Conservation (phyloP, 2,329 filamentous ascomycete species). For the Xylaria sp. region DNA sequence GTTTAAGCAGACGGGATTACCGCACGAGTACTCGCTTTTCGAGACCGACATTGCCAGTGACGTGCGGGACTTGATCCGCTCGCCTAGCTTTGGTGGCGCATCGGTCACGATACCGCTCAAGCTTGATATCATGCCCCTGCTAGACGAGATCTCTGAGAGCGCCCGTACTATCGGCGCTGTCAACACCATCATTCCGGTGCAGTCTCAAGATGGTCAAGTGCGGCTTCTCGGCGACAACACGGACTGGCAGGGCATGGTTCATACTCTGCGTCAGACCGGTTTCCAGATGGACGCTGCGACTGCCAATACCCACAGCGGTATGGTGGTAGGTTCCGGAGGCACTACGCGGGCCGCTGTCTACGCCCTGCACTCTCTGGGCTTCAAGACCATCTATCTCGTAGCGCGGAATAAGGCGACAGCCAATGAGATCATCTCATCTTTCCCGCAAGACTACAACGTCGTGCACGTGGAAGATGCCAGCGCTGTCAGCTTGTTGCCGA, state of each 20-base stretch:
- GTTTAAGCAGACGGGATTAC: slow-evolving; percentile 70
- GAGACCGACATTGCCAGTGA: slow-evolving; percentile 66
- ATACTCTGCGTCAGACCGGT: slow-evolving; percentile 66
- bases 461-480: slow-evolving; percentile 49
- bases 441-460: slow-evolving; percentile 69
- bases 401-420: slow-evolving; percentile 70
- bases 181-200: slow-evolving; percentile 77
- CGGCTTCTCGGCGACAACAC: slow-evolving; percentile 83
- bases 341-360: slow-evolving; percentile 90
- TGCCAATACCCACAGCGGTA: slow-evolving; percentile 47
- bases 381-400: slow-evolving; percentile 79
- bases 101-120: slow-evolving; percentile 96
- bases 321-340: slow-evolving; percentile 87
- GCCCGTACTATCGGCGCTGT: slow-evolving; percentile 83
- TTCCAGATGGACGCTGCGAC: slow-evolving; percentile 39
- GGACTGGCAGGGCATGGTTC: slow-evolving; percentile 89
- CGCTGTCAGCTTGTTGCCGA: slow-evolving; percentile 46
- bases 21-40: slow-evolving; percentile 70
- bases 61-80: slow-evolving; percentile 60
- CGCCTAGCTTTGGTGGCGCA: slow-evolving; percentile 78
- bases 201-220: slow-evolving; percentile 37
- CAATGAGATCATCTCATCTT: slow-evolving; percentile 60
- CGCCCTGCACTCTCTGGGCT: slow-evolving; percentile 76
- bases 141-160: slow-evolving; percentile 75
- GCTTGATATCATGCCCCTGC: slow-evolving; percentile 72